A percentile compares a stretch with the other conserved stretches of the same genome.
Conservation (phyloP, 257 asterid genomes). For the Ocimum tenuiflorum region DNA sequence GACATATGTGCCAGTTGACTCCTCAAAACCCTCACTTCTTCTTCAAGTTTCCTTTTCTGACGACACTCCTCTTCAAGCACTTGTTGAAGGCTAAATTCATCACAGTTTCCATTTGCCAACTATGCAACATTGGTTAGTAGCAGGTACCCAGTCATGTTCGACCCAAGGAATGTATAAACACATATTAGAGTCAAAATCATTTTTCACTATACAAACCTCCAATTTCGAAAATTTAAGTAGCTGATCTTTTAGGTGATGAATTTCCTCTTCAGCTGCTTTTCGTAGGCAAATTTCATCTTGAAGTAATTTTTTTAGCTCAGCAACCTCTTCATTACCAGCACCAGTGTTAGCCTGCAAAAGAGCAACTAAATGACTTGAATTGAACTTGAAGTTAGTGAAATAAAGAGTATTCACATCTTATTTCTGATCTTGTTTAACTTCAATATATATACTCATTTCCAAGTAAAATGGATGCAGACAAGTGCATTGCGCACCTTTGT, state of each 20-base stretch:
- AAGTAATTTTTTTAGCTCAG: slow-evolving; percentile 61
- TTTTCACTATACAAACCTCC: slow-evolving; percentile 47
- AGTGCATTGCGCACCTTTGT: background rate
- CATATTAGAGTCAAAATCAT: slow-evolving; percentile 2
- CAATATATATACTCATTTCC: background rate
- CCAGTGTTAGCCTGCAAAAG: slow-evolving; percentile 37
- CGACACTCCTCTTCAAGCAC: slow-evolving; percentile 70
- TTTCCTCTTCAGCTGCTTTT: slow-evolving; percentile 88
- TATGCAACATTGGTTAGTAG: slow-evolving; percentile 36
- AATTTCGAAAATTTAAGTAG: slow-evolving; percentile 40
- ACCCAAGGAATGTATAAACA: slow-evolving; percentile 13
- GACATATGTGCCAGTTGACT: slow-evolving; percentile 68
- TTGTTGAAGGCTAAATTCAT: slow-evolving; percentile 52
- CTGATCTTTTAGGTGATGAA: slow-evolving; percentile 47
- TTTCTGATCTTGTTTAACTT: background rate
- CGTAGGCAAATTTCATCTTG: slow-evolving; percentile 61
- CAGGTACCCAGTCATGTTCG: slow-evolving; percentile 17
- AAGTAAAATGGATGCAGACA: background rate
- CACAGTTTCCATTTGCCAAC: slow-evolving; percentile 62
- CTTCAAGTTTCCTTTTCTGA: slow-evolving; percentile 85
- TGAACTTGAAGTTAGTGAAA: background rate
- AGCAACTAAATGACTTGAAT: slow-evolving; percentile 23
- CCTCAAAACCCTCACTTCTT: slow-evolving; percentile 69
- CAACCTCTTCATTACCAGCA: slow-evolving; percentile 45
- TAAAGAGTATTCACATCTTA: slow-evolving; percentile 6